Evolutionary conservation across 306 rosid genomes (phyloP).

Genomic region (Biancaea sappan): DNA sequence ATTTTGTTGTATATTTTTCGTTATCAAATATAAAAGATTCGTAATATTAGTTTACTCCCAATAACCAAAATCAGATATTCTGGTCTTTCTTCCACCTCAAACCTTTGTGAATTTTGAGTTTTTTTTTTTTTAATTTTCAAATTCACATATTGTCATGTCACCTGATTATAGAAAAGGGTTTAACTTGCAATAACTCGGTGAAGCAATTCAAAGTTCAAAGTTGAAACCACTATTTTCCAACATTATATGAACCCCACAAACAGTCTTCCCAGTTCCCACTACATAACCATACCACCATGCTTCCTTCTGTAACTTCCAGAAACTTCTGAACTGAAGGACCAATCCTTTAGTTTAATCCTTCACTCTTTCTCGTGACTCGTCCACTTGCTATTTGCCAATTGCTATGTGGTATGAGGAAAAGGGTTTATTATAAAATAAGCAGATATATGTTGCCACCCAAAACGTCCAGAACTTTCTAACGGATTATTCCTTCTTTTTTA

Average conservation of each 20-base stretch:
- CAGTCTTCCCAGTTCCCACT: slow-evolving; percentile 13
- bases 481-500: neutral
- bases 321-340: slow-evolving; percentile 45
- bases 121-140: neutral
- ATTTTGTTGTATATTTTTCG: too few species aligned
- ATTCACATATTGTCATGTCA: too few species aligned
- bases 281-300: neutral
- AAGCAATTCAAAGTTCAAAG: slow-evolving; percentile 27
- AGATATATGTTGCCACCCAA: slow-evolving; percentile 11
- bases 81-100: neutral
- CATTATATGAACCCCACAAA: slow-evolving; percentile 39
- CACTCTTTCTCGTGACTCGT: neutral
- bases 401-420: slow-evolving; percentile 35
- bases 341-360: too few species aligned
- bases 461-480: slow-evolving; percentile 54
- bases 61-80: neutral
- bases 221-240: slow-evolving; percentile 15
- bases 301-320: slow-evolving; percentile 50
- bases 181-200: neutral
- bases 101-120: slow-evolving; percentile 7
- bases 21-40: too few species aligned
- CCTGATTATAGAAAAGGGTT: slow-evolving; percentile 16
- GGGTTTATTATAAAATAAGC: neutral
- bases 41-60: neutral
- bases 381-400: slow-evolving; percentile 33